Percentiles rank a stretch among this genome's conserved stretches.
Conservation (phyloP, 2,329 filamentous ascomycete species). For the Westerdykella sp. region DNA sequence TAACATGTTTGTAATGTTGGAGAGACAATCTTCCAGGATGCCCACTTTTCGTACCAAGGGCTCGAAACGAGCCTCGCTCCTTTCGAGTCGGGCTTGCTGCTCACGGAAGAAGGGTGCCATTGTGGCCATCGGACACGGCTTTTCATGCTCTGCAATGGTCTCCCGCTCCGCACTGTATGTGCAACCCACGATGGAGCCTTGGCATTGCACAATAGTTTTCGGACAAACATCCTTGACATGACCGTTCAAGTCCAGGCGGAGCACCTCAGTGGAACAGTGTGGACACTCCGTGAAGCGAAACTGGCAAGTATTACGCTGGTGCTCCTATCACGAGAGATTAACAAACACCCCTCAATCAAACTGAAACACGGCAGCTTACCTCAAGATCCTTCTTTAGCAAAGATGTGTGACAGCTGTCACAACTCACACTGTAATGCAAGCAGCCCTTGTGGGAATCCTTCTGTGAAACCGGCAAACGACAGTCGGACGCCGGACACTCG, state of each 20-base stretch:
- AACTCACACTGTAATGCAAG: constrained; percentile 49
- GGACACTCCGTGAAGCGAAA: constrained; percentile 43
- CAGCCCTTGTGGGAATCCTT: constrained; percentile 51
- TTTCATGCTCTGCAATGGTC: constrained; percentile 37
- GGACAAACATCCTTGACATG: constrained; percentile 41
- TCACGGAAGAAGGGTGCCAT: constrained; percentile 42
- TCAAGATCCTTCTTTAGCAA: constrained; percentile 52
- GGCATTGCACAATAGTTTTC: constrained; percentile 39
- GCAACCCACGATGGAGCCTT: constrained; percentile 42
- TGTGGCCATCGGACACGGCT: constrained; percentile 41
- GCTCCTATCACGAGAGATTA: constrained; percentile 28
- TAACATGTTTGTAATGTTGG: constrained; percentile 40
- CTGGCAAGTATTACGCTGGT: constrained; percentile 46
- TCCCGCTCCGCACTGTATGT: constrained; percentile 35
- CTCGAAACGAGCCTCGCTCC: constrained; percentile 40
- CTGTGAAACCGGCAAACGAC: constrained; percentile 48
- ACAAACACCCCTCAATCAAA: constrained; percentile 15
- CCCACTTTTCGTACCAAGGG: constrained; percentile 40
- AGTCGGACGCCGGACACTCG: constrained; percentile 47
- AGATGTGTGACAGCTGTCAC: constrained; percentile 47
- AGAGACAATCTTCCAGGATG: constrained; percentile 41
- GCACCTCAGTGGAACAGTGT: constrained; percentile 39
- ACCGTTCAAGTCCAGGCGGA: constrained; percentile 37
- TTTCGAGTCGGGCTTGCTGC: constrained; percentile 40
- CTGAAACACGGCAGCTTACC: constrained; percentile 22